Evolutionary conservation across 2,329 filamentous ascomycete genomes (phyloP).

Genomic region (Alternaria alternata): DNA sequence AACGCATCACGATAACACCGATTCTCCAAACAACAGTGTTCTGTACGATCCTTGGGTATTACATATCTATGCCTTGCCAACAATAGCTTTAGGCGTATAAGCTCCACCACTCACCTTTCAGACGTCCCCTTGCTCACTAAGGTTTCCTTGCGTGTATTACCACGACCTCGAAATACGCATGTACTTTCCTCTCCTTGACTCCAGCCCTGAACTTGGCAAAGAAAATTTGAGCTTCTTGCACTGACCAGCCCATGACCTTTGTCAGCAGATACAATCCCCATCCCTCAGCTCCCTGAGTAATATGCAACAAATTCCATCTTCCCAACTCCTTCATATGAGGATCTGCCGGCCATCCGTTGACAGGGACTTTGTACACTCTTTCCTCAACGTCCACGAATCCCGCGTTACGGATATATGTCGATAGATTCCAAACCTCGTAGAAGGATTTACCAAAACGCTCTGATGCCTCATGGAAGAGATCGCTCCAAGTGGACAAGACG

Average conservation of each 20-base stretch:
- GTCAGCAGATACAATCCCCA: conserved; percentile 41
- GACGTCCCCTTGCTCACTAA: background rate
- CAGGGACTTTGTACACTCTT: conserved; percentile 39
- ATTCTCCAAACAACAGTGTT: background rate
- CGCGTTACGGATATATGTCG: conserved; percentile 33
- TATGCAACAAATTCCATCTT: conserved; percentile 42
- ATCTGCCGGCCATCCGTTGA: conserved; percentile 40
- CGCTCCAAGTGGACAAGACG: conserved; percentile 34
- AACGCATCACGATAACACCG: background rate
- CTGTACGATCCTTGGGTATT: background rate
- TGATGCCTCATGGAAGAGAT: conserved; percentile 37
- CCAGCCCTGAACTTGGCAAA: conserved; percentile 45
- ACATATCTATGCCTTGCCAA: background rate
- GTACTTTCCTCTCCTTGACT: conserved; percentile 40
- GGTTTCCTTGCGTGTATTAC: conserved; percentile 27
- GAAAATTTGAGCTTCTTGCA: conserved; percentile 57
- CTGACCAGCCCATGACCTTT: conserved; percentile 44
- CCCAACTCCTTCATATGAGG: conserved; percentile 45
- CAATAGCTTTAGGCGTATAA: background rate
- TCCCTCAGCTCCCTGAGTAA: conserved; percentile 38
- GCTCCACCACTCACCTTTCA: too few relatives aligned
- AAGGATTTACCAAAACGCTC: conserved; percentile 36
- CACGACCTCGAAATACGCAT: conserved; percentile 43
- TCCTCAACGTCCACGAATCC: conserved; percentile 42
- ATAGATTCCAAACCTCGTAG: conserved; percentile 37